Evolutionary conservation across 2,329 filamentous ascomycete species (phyloP), one percentile per base, ranked within the genome.

Genomic region (Pyricularia grisea): DNA sequence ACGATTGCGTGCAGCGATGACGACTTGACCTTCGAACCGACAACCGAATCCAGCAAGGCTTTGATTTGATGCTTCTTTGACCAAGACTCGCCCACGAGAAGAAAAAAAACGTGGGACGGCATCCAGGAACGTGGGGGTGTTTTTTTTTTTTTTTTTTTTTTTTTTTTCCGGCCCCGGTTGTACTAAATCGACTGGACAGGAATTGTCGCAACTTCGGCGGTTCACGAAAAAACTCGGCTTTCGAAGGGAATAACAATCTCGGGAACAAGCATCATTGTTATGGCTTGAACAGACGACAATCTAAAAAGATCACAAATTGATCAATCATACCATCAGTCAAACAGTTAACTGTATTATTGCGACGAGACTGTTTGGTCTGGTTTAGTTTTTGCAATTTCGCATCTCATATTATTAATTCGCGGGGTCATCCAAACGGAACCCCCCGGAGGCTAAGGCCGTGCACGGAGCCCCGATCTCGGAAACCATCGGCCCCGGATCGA

Each of bases 1-100:
- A 61, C 58, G 14, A 71, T 73, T 73, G 71, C 72, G 72, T 73
- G 69, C 69, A 67, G 67, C 23, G 63, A 72, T 74, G 73, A 72
- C 73, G 73, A 72, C 70, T 66, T 69, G 36, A 36, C 66, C n/a
- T 28, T 36, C 28, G 23, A 58, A 33, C 66, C 67, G 36, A 50
- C 65, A 36, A 31, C 60, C 23, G 25, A 30, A 17, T 31, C 9
- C 25, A 55, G 25, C 36, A 63, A 17, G 17, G 14, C 12, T 33
- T 50, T 69, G 63, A 69, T 69, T 69, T 64, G 68, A 36, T 27
- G 23, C 23, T 23, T 61, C n/a, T n/a, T 6, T 61, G 58, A 60
- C 25, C 55, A 23, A 60, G 55, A 10, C 31, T 33, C 31, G 33
- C 27, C 58, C 23, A 23, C 58, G 27, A 27, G 17, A 10, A n/a